Percentiles rank a stretch among this genome's conserved stretches.
Conservation (phyloP, 495 filamentous ascomycete genomes). For the Paragyromitra xinjiangensis region DNA sequence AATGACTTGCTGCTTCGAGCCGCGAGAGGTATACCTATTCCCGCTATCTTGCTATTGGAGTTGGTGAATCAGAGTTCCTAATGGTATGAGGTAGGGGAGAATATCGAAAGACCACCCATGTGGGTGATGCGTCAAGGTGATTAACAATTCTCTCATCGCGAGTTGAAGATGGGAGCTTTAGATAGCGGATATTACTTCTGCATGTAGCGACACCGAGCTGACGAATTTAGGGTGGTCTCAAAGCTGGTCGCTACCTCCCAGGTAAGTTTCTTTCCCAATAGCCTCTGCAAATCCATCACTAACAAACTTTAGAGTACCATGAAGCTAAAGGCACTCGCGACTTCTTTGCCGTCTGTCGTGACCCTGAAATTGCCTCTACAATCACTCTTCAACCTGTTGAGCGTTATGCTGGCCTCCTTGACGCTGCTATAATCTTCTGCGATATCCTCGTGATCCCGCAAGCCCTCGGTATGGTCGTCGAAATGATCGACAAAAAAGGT, state of each 20-base stretch:
- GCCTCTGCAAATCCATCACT: conserved; percentile 6
- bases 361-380: conserved; percentile 88
- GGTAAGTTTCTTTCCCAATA: conserved; percentile 26
- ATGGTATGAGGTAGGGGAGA: conserved; percentile 71
- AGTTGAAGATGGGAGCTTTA: conserved; percentile 2
- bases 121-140: conserved; percentile 99
- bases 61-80: conserved; percentile 32
- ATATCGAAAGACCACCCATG: conserved; percentile 88
- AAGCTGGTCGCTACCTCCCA: conserved; percentile 95
- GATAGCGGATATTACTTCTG: conserved; percentile 10
- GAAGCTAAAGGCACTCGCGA: conserved; percentile 86
- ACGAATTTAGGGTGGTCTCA: conserved; percentile 21
- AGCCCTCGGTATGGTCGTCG: conserved; percentile 94
- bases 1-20: conserved; percentile 91
- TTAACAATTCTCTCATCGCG: conserved; percentile 11
- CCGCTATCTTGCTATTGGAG: conserved; percentile 13
- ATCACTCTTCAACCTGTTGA: conserved; percentile 94
- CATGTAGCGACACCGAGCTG: conserved; percentile 15
- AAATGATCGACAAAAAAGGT: conserved; percentile 96
- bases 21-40: conserved; percentile 73
- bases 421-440: conserved; percentile 98
- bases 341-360: conserved; percentile 96
- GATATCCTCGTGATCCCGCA: conserved; percentile 98
- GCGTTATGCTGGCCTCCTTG: conserved; percentile 85
- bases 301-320: conserved; percentile 75